Evolutionary conservation across 768 basidiomycete species (phyloP).

Genomic region (Lentinus tigrinus): DNA sequence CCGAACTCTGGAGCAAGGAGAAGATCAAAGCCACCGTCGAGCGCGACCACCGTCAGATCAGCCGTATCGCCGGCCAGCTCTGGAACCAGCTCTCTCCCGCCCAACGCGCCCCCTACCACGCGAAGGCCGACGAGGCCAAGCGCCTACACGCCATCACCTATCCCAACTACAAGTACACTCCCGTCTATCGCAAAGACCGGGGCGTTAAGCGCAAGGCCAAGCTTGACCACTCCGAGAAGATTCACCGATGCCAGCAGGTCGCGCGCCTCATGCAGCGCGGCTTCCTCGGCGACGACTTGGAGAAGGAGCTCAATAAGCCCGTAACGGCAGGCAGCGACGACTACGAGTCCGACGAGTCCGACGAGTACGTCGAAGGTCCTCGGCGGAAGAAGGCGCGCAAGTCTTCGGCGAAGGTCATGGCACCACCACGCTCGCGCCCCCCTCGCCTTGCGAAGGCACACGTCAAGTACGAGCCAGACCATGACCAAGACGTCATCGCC

Average conservation of each 20-base stretch:
- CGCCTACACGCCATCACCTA: slow-evolving; percentile 47
- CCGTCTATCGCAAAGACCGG: slow-evolving; percentile 35
- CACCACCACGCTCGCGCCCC: neutral
- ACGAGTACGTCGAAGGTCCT: neutral
- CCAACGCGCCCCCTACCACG: slow-evolving; percentile 47
- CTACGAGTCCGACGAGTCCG: slow-evolving; percentile 1
- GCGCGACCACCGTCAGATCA: slow-evolving; percentile 71
- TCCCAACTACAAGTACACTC: slow-evolving; percentile 65
- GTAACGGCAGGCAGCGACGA: neutral
- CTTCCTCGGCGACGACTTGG: slow-evolving; percentile 31
- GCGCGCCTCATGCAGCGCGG: slow-evolving; percentile 37
- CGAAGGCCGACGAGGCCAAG: slow-evolving; percentile 47
- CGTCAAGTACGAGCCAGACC: slow-evolving; percentile 1
- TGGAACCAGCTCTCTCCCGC: slow-evolving; percentile 59
- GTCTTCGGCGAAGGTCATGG: neutral
- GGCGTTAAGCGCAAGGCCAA: slow-evolving; percentile 36
- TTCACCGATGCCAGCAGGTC: slow-evolving; percentile 38
- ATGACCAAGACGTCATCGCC: neutral
- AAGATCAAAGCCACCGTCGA: slow-evolving; percentile 52
- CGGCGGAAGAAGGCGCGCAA: neutral
- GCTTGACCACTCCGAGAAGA: slow-evolving; percentile 33
- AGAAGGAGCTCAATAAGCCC: slow-evolving; percentile 13
- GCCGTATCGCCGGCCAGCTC: slow-evolving; percentile 62
- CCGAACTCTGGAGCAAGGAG: slow-evolving; percentile 57
- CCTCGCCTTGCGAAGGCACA: neutral